Percentiles rank a stretch among this genome's conserved stretches.
These are phyloP conservation scores for Hirsutella minnesotensis DNA, from an alignment of 2,329 filamentous ascomycete genomes.

Conservation along the genomic window DNA sequence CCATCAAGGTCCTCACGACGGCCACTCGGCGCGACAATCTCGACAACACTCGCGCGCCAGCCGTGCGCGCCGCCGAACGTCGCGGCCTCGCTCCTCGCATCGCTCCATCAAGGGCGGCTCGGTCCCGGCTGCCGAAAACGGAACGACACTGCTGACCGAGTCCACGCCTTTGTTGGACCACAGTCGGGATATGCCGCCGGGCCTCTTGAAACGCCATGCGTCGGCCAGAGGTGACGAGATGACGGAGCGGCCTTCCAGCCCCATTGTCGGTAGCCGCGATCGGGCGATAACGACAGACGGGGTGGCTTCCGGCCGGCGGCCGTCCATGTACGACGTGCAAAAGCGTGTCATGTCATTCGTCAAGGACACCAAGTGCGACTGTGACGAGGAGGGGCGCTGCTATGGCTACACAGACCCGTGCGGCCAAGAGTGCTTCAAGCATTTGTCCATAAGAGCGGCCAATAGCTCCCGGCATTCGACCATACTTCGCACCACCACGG, in stretches of 20 bases:
- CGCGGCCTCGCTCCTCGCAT: conserved; percentile 13
- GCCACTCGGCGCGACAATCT: neutral
- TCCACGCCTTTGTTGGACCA: conserved; percentile 35
- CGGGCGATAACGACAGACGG: conserved; percentile 15
- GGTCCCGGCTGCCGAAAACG: conserved; percentile 4
- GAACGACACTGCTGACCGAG: conserved; percentile 21
- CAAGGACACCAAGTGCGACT: conserved; percentile 51
- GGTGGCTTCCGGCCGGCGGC: conserved; percentile 28
- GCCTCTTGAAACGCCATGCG: conserved; percentile 14
- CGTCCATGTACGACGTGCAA: conserved; percentile 42
- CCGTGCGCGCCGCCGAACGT: conserved; percentile 18
- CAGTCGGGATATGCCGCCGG: conserved; percentile 14
- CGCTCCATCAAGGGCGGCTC: conserved; percentile 2
- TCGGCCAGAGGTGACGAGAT: conserved; percentile 18
- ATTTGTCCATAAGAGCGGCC: conserved; percentile 29
- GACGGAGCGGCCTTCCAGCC: conserved; percentile 13
- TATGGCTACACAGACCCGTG: conserved; percentile 55
- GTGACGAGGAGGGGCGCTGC: conserved; percentile 48
- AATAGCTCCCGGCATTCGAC: conserved; percentile 21
- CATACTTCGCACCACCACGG: conserved; percentile 30
- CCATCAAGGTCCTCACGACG: conserved; percentile 27
- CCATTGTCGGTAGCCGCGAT: conserved; percentile 10
- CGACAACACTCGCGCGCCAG: conserved; percentile 15
- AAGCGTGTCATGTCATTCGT: conserved; percentile 52
- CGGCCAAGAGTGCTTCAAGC: conserved; percentile 54